Evolutionary conservation across 2,329 filamentous ascomycete genomes (phyloP), one percentile per base, ranked within the genome.

Genomic region (Myriosclerotinia duriaeana): DNA sequence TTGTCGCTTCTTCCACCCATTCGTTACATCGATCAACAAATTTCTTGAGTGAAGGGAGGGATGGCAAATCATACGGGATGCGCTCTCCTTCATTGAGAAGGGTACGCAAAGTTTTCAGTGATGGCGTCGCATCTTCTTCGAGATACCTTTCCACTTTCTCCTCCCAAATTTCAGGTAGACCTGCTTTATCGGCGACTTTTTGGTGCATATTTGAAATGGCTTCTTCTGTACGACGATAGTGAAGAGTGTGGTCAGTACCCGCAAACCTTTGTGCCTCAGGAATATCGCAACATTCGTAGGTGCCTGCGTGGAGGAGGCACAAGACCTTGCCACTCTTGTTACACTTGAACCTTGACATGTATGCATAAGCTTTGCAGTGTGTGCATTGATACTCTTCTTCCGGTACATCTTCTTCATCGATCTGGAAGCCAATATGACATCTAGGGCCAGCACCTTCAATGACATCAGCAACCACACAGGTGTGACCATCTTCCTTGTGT

Each of bases 1-100:
- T 93, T 74, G 92, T 95, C 71, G 95, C 95, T 80, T 98, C 94
- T 74, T 98, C 95, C 70, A 97, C 92, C 91, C 96, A 97, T 76
- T 96, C 93, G 78, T 97, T 96, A 81, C 95, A 98, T 74, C 92
- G 89, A 73, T 97, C 93, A 77, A 99, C 95, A 80, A 96, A 99
- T 71, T 89, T 86, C 79, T 88, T 90, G 72, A 99, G 84, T 73
- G 91, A 86, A 73, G 90, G 85, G 70, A 99, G 84, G 69, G 92
- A 93, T 71, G 89, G 87, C 69, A 99, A 85, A 67, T 92, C 89
- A 82, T 91, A 96, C 67, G 94, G 93, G 75, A 99, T 97, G 78
- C 92, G 93, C 80, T 99, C 95, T 78, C 95, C 95, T 82, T 99
- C 95, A 76, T 89, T 89, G 67, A 98, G 83, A 65, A 99, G 83